Evolutionary conservation across 495 filamentous ascomycete species (phyloP).

Genomic region (Podospora sp.): DNA sequence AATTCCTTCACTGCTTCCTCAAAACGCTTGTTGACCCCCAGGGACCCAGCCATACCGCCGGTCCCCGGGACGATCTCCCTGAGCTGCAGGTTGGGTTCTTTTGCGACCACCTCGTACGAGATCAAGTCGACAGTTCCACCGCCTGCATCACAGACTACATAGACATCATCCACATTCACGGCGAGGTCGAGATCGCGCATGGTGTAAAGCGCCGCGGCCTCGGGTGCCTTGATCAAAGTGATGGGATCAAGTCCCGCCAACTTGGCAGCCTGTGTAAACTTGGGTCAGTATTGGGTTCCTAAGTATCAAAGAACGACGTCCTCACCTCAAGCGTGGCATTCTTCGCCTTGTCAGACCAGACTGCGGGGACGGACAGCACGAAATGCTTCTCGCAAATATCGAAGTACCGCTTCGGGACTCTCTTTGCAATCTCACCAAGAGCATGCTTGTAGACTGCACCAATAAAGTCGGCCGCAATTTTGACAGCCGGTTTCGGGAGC

Average conservation of each 20-base stretch:
- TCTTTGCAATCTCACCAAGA: slow-evolving; percentile 27
- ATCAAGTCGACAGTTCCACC: slow-evolving; percentile 53
- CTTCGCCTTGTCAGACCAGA: slow-evolving; percentile 41
- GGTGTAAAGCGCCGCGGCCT: slow-evolving; percentile 53
- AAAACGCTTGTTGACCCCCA: slow-evolving; percentile 37
- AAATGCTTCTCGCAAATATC: slow-evolving; percentile 26
- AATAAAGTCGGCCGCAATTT: slow-evolving; percentile 29
- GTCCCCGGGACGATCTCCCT: slow-evolving; percentile 41
- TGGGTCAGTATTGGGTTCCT: no score
- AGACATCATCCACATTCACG: slow-evolving; percentile 43
- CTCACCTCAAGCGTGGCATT: slow-evolving; percentile 27
- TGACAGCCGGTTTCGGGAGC: slow-evolving; percentile 31
- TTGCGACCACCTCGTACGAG: slow-evolving; percentile 44
- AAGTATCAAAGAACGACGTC: no score
- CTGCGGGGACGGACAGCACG: slow-evolving; percentile 36
- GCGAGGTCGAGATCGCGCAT: slow-evolving; percentile 39
- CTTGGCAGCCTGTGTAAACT: slow-evolving; percentile 29
- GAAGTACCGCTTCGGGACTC: slow-evolving; percentile 27
- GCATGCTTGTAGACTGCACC: slow-evolving; percentile 34
- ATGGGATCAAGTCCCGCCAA: slow-evolving; percentile 34
- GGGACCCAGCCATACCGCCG: slow-evolving; percentile 35
- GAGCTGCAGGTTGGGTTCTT: slow-evolving; percentile 36
- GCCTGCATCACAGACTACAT: slow-evolving; percentile 50
- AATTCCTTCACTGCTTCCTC: slow-evolving; percentile 28
- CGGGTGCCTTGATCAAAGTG: slow-evolving; percentile 50